phyloP scores from a whole-genome alignment of 352 stramenopile species.

The Sclerospora graminicola region DNA sequence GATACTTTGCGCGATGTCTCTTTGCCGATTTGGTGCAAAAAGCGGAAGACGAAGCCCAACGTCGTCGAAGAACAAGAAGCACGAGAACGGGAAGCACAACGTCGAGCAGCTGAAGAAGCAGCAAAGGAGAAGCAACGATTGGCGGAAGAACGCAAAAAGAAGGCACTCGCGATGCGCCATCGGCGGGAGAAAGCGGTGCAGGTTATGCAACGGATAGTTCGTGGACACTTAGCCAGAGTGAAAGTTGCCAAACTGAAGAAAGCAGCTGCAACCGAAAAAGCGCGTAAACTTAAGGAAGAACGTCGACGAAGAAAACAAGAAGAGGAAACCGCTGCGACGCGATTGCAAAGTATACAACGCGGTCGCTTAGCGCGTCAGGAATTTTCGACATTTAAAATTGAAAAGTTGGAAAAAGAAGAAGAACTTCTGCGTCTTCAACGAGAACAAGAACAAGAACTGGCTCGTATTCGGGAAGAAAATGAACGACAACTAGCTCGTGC shows the following conservation, averaged over 20 bases:
- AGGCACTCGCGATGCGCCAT: slow-evolving; percentile 19
- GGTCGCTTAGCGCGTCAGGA: slow-evolving; percentile 36
- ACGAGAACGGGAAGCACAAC: slow-evolving; percentile 24
- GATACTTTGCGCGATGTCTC: slow-evolving; percentile 34
- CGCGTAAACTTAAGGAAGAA: slow-evolving; percentile 1
- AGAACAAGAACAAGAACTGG: slow-evolving; percentile 16
- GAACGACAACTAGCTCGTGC: slow-evolving; percentile 23
- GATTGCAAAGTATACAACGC: slow-evolving; percentile 34
- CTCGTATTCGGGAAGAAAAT: slow-evolving; percentile 20
- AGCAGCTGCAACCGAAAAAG: slow-evolving; percentile 5
- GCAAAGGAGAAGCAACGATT: slow-evolving; percentile 21
- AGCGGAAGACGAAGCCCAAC: slow-evolving; percentile 25
- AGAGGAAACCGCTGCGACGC: slow-evolving; percentile 15
- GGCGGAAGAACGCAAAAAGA: slow-evolving; percentile 23
- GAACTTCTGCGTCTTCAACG: slow-evolving; percentile 10
- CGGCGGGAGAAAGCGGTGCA: slow-evolving; percentile 23
- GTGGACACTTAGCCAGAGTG: slow-evolving; percentile 18
- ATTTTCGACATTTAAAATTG: slow-evolving; percentile 42
- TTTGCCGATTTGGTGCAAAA: slow-evolving; percentile 28
- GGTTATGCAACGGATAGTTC: slow-evolving; percentile 23
- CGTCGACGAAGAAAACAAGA: slow-evolving; percentile 4
- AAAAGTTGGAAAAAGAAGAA: slow-evolving; percentile 22
- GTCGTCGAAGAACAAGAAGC: slow-evolving; percentile 34
- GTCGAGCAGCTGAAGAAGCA: slow-evolving; percentile 23
- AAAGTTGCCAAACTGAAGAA: slow-evolving; percentile 13